Base-by-base conservation (phyloP, 176 grass and related monocot species). In the Areca catechu region DNA sequence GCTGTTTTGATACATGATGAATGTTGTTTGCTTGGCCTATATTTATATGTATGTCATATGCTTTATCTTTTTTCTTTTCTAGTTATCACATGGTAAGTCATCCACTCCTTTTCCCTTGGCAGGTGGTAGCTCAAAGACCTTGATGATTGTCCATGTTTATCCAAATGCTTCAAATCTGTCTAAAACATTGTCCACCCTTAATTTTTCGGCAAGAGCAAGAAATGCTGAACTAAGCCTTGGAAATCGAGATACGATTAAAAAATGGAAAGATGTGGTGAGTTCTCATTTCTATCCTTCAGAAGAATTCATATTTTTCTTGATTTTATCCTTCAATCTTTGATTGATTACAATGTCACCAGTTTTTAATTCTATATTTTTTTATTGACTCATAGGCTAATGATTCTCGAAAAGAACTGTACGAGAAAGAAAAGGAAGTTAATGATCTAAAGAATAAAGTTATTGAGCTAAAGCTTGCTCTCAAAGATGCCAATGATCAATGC, bases 261-360 rank as follows among this genome's bases (percentile, higher is more conserved):
- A 88, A 85, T 97, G 86, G 86, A 97, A 71, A 91, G 92, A 97
- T 24, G 92, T 97, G 80, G 92, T 97, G 82, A 85, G 83, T 16
- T 43, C 53, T 58, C 51, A 47, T 53, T 19, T 58, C 3, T n/a
- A 65, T 55, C 30, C 48, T 66, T 19, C 4, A 50, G 27, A 16
- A 60, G 37, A 12, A 43, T 43, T 12, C 7, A 2, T 43, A 12
- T 43, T 43, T 43, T 43, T 2, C 9, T 43, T 12, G 5, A 43
- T 43, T 43, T 43, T 7, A 12, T 43, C 6, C 49, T 63, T 49
- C 24, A 22, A 15, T 18, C 53, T 30, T 30, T 53, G 49, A 17
- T 53, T 49, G 49, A 15, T 29, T 14, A 23, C 19, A 34, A 7
- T 34, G 22, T 19, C n/a, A 47, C 22, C 25, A 24, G 18, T 29